Evolutionary conservation across 371 early-diverging fungal species (phyloP).

Genomic region (Mortierella polycephala): DNA sequence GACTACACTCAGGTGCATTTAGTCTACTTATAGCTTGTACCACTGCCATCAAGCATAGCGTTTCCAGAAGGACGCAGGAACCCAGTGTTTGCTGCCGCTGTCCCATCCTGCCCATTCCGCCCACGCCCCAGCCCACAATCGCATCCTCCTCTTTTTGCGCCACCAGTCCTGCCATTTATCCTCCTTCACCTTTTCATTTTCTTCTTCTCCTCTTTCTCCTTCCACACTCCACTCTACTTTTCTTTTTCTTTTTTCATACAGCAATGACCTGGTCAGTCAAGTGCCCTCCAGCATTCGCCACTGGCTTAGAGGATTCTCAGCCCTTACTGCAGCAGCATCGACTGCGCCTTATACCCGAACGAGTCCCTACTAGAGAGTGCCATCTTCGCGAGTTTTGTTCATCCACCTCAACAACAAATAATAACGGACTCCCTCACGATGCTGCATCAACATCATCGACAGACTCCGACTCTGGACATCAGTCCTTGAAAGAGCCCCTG

Average conservation of each 20-base stretch:
- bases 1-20: no score
- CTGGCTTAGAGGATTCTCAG: background rate
- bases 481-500: conserved; percentile 19
- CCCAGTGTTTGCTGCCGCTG: no score
- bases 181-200: no score
- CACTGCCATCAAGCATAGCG: no score
- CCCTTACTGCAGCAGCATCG: background rate
- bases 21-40: no score
- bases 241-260: background rate
- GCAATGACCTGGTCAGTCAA: conserved; percentile 24
- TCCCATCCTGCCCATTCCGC: no score
- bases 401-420: background rate
- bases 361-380: conserved; percentile 6
- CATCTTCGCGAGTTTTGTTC: conserved; percentile 28
- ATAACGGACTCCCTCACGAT: background rate
- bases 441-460: background rate
- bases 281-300: background rate
- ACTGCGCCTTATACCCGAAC: conserved; percentile 4
- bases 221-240: background rate
- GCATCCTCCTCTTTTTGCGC: no score
- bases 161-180: no score
- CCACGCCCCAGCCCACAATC: no score
- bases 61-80: no score
- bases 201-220: background rate
- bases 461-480: background rate